Base-by-base conservation (phyloP, 495 filamentous ascomycete genomes). In the Neurospora sp. region DNA sequence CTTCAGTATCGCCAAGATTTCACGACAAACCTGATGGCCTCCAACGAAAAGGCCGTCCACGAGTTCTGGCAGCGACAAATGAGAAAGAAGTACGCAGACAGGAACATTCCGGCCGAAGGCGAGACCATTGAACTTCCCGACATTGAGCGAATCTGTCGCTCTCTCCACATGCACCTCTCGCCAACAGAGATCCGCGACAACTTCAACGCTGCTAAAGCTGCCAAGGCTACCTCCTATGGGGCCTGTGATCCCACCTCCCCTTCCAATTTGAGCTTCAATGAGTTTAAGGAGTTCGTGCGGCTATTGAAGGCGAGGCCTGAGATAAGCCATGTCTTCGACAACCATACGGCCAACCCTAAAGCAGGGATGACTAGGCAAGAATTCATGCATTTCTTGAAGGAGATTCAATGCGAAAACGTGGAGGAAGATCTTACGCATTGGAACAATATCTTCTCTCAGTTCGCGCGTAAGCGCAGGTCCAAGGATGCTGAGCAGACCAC, bases 51-150 rank as follows among this genome's bases (percentile, higher is more conserved):
- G 72, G 91, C 91, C 69, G 86, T 97, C 44, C 89, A 88, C 70
- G 87, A 87, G 41, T 92, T 95, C 79, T 99, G 96, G 96, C 87
- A 89, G 73, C 88, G 87, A n/a, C 94, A 96, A 80, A 96, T 97
- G 92, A 84, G 87, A 7, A 88, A 89, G 74, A 85, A 91, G 60
- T 91, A 89, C 72, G 85, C 86, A 3, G 85, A 88, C 42, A 86
- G 83, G 70, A 77, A 82, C 31, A 88, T 87, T 73, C 75, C 84
- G 2, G 85, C 87, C 0, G 89, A 90, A 62, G 90, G 90, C 4
- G 92, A 93, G 76, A 86, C 84, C 70, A 89, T 98, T 42, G 91
- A 93, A 71, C 88, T 96, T 66, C 84, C 84, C 39, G 92, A 91
- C 5, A 89, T 98, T 37, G 91, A 93, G 78, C 89, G 90, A 54